Conservation (phyloP, 208 protist genomes). For the Porcisia deanei region DNA sequence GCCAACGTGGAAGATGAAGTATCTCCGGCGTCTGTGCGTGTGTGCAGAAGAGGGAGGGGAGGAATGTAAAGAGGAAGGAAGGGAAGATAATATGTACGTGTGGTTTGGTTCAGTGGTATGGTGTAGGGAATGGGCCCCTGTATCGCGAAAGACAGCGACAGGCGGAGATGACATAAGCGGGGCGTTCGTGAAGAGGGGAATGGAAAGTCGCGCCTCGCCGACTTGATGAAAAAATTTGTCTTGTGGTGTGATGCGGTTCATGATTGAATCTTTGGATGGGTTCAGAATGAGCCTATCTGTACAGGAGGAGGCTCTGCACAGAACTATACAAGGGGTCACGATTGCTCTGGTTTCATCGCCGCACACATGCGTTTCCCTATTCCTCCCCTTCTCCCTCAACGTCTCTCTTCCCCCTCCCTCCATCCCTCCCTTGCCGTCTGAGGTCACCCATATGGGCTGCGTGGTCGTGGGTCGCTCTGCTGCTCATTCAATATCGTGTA, state of each 20-base stretch:
- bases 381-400: neutral
- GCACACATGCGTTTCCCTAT: neutral
- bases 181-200: neutral
- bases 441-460: neutral
- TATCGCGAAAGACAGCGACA: neutral
- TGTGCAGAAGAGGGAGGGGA: neutral
- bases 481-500: neutral
- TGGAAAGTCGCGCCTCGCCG: neutral
- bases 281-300: no score
- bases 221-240: neutral
- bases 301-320: neutral
- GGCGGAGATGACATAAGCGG: neutral
- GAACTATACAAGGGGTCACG: no score
- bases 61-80: neutral
- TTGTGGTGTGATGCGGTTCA: neutral
- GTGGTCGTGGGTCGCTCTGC: neutral
- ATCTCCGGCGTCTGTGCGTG: neutral
- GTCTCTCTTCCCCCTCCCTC: neutral
- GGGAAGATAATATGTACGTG: neutral
- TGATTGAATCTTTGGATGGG: neutral
- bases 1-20: neutral
- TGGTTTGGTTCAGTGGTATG: neutral
- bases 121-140: conserved; percentile 1
- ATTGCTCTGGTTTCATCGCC: neutral
- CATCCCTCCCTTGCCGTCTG: neutral